These are phyloP conservation scores for Pythium volutum DNA, from an alignment of 352 stramenopile species.

Conservation along the genomic window DNA sequence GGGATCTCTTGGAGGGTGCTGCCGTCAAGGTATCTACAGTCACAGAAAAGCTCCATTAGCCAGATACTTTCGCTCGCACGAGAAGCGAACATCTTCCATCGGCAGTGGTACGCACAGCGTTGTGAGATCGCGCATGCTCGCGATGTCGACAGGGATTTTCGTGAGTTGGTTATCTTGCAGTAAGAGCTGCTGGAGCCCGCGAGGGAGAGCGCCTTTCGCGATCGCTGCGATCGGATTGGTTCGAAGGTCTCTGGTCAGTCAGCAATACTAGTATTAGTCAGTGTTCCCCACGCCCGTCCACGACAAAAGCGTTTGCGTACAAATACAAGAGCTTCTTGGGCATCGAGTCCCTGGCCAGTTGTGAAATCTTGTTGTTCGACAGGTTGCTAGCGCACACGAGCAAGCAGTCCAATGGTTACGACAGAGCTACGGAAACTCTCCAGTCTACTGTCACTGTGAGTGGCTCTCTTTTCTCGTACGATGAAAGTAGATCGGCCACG, in stretches of 20 bases:
- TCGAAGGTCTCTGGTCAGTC: conserved; percentile 6
- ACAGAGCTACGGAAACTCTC: background rate
- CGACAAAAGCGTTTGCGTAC: too few relatives aligned
- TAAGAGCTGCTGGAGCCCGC: too few relatives aligned
- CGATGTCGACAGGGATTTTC: conserved; percentile 4
- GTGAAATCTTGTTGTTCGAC: background rate
- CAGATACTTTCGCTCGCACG: too few relatives aligned
- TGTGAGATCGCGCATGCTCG: background rate
- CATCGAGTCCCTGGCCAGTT: background rate
- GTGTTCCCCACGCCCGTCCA: too few relatives aligned
- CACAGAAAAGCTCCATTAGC: background rate
- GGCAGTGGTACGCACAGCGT: conserved; percentile 7
- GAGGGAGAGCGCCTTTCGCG: background rate
- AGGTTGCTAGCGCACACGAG: too few relatives aligned
- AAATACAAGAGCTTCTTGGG: background rate
- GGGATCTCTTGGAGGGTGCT: conserved; percentile 8
- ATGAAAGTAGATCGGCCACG: background rate
- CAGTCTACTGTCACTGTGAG: background rate
- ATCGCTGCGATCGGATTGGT: conserved; percentile 7
- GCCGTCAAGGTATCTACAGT: conserved; percentile 3
- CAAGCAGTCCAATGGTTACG: too few relatives aligned
- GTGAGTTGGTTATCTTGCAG: conserved; percentile 5
- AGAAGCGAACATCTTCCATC: too few relatives aligned
- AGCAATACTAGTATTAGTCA: too few relatives aligned
- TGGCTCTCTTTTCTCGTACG: background rate